phyloP scores from a whole-genome alignment of 176 grass and related monocot genomes.

The Secale cereale region DNA sequence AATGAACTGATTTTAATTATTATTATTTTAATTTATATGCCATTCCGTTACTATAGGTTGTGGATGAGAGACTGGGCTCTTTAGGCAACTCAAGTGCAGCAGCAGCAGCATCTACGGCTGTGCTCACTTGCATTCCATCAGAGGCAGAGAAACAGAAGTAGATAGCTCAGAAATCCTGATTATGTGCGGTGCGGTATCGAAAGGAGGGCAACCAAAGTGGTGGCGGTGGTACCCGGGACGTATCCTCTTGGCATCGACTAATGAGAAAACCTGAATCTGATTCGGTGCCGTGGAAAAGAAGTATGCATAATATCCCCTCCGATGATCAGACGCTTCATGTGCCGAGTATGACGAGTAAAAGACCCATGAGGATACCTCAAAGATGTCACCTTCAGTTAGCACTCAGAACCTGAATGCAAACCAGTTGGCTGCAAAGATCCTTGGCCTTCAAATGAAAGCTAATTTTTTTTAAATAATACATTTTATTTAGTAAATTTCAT shows the following conservation, averaged over 20 bases:
- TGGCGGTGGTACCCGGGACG: neutral
- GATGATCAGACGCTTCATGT: too few species aligned
- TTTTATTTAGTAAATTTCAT: too few species aligned
- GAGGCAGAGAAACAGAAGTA: neutral
- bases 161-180: neutral
- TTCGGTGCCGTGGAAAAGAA: too few species aligned
- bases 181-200: neutral
- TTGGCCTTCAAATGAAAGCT: slow-evolving; percentile 77
- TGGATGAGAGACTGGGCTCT: too few species aligned
- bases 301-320: too few species aligned
- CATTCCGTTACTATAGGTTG: neutral
- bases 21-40: neutral
- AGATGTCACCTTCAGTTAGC: slow-evolving; percentile 20
- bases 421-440: slow-evolving; percentile 79
- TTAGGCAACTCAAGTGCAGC: too few species aligned
- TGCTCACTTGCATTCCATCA: neutral
- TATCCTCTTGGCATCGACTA: too few species aligned
- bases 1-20: neutral
- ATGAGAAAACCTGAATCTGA: too few species aligned
- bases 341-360: too few species aligned
- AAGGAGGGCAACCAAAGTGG: neutral
- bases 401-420: slow-evolving; percentile 67
- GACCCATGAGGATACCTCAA: slow-evolving; percentile 18
- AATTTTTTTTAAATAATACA: too few species aligned
- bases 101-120: too few species aligned